These are phyloP conservation scores for Alternaria hordeiaustralica DNA, from an alignment of 2,329 filamentous ascomycete genomes.

Conservation along the genomic window DNA sequence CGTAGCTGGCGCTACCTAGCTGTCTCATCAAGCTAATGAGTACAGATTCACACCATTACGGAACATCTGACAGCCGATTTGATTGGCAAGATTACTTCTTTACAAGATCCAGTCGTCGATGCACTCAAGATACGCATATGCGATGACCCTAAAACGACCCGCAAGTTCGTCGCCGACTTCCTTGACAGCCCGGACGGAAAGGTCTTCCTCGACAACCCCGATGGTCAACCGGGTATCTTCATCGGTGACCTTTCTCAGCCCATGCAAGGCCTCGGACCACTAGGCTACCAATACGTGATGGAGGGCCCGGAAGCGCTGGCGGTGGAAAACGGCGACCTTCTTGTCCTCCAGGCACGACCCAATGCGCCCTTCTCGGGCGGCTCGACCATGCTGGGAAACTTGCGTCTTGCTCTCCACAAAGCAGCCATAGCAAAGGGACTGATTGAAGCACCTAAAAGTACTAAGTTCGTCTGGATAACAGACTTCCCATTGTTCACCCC, in stretches of 20 bases:
- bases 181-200: slow-evolving; percentile 69
- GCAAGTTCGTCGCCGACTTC: slow-evolving; percentile 70
- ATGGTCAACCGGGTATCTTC: slow-evolving; percentile 82
- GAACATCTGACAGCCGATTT: slow-evolving; percentile 69
- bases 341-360: slow-evolving; percentile 80
- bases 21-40: background rate
- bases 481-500: slow-evolving; percentile 94
- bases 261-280: slow-evolving; percentile 75
- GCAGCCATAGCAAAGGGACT: slow-evolving; percentile 69
- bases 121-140: slow-evolving; percentile 71
- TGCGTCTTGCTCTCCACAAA: slow-evolving; percentile 74
- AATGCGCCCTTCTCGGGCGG: slow-evolving; percentile 71
- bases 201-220: slow-evolving; percentile 69
- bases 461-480: slow-evolving; percentile 80
- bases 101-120: slow-evolving; percentile 75
- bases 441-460: slow-evolving; percentile 61
- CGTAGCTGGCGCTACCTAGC: background rate
- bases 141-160: slow-evolving; percentile 60
- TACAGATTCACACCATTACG: slow-evolving; percentile 70
- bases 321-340: slow-evolving; percentile 72
- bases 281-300: slow-evolving; percentile 75
- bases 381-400: slow-evolving; percentile 73
- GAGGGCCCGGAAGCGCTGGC: slow-evolving; percentile 60
- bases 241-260: slow-evolving; percentile 77
- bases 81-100: slow-evolving; percentile 73